Percentiles rank a stretch among this genome's conserved stretches.
Conservation (phyloP, 2,329 filamentous ascomycete genomes). For the Alternaria burnsii region DNA sequence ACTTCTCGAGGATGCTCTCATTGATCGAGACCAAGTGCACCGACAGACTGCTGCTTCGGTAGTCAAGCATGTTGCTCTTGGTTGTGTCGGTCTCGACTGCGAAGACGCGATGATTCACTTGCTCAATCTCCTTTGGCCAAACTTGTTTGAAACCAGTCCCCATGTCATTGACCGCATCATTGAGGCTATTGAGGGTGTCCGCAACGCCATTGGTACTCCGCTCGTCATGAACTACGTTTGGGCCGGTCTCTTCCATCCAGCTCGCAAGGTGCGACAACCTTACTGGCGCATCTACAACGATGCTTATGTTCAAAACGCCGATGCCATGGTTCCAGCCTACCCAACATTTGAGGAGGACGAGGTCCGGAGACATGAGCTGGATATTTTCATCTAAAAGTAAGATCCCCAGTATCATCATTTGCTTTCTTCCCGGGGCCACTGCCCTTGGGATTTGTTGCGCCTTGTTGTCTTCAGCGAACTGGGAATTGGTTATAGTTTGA, state of each 20-base stretch:
- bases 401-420: slow-evolving; percentile 7
- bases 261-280: slow-evolving; percentile 89
- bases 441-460: slow-evolving; percentile 7
- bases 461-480: slow-evolving; percentile 6
- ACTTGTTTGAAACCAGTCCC: slow-evolving; percentile 95
- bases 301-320: slow-evolving; percentile 91
- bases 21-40: slow-evolving; percentile 97
- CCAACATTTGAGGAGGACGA: slow-evolving; percentile 84
- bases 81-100: slow-evolving; percentile 95
- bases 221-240: slow-evolving; percentile 97
- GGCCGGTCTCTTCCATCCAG: slow-evolving; percentile 96
- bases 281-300: slow-evolving; percentile 99
- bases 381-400: slow-evolving; percentile 74
- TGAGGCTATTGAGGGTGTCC: slow-evolving; percentile 94
- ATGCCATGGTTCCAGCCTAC: slow-evolving; percentile 96
- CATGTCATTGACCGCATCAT: slow-evolving; percentile 99
- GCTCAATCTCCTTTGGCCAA: slow-evolving; percentile 94
- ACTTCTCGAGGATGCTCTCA: slow-evolving; percentile 93
- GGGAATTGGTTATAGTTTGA: slow-evolving; percentile 11
- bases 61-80: slow-evolving; percentile 96
- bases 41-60: slow-evolving; percentile 95
- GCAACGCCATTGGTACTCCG: slow-evolving; percentile 91
- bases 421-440: slow-evolving; percentile 2
- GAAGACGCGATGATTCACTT: slow-evolving; percentile 99
- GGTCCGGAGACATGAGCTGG: slow-evolving; percentile 79